Percentiles rank a stretch among this genome's conserved stretches.
Evolutionary conservation across 2,329 filamentous ascomycete genomes (phyloP).

Genomic region (Xylariaceae sp.): DNA sequence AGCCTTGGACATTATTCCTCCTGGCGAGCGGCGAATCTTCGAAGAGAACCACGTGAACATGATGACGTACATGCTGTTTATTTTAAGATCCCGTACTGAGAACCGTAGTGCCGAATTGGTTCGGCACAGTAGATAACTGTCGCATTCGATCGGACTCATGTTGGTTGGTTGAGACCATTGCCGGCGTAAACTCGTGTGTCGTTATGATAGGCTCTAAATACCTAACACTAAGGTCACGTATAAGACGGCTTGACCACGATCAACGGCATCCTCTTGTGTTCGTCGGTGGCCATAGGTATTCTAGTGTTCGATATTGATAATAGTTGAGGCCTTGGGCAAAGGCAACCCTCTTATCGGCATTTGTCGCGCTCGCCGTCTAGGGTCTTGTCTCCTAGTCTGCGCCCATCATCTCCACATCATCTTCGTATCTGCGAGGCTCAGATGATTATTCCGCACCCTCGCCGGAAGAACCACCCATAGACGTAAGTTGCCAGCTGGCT

Average conservation of each 20-base stretch:
- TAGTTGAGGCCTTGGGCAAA: neutral
- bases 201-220: neutral
- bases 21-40: neutral
- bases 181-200: neutral
- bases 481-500: neutral
- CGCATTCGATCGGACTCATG: neutral
- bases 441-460: neutral
- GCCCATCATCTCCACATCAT: neutral
- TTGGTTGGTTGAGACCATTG: constrained; percentile 16
- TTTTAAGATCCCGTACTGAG: neutral
- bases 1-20: neutral
- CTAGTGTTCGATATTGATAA: neutral
- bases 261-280: neutral
- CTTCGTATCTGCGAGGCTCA: neutral
- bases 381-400: neutral
- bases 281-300: neutral
- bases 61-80: neutral
- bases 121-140: neutral
- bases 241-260: neutral
- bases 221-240: neutral
- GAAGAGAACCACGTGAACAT: neutral
- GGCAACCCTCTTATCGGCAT: neutral
- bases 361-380: neutral
- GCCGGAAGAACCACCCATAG: neutral
- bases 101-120: neutral